phyloP scores from a whole-genome alignment of 2,329 filamentous ascomycete species.

The Fusarium palustre region DNA sequence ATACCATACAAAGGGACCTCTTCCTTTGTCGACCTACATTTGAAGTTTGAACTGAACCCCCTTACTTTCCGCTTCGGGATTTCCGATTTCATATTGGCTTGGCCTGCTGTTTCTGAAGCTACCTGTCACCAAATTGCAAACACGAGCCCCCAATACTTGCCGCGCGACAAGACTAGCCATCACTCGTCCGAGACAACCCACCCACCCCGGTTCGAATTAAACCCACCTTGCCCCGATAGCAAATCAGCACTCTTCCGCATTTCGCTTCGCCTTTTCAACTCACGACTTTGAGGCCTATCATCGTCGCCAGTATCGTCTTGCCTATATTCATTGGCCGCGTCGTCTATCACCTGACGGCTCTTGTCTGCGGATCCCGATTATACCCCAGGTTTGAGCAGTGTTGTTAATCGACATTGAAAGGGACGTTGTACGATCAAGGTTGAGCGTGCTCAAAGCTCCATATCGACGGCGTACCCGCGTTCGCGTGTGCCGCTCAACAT shows the following conservation, averaged over 20 bases:
- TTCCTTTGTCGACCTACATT: not conserved
- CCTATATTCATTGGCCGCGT: conserved; percentile 61
- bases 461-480: conserved; percentile 33
- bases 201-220: conserved; percentile 44
- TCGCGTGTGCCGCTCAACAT: conserved; percentile 31
- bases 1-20: not conserved
- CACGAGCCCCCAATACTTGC: conserved; percentile 32
- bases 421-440: conserved; percentile 38
- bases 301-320: conserved; percentile 57
- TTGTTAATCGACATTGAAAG: conserved; percentile 43
- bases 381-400: conserved; percentile 42
- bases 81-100: not conserved
- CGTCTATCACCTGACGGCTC: conserved; percentile 64
- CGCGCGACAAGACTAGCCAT: conserved; percentile 44
- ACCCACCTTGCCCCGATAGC: conserved; percentile 51
- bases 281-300: conserved; percentile 65
- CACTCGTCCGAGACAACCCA: conserved; percentile 47
- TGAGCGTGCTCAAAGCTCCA: conserved; percentile 33
- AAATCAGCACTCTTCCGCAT: conserved; percentile 64
- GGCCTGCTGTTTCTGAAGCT: conserved; percentile 5
- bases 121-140: conserved; percentile 19
- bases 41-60: not conserved
- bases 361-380: conserved; percentile 51
- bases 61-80: not conserved
- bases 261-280: conserved; percentile 53